These are phyloP conservation scores for Aspergillus pseudonomiae DNA, from an alignment of 2,329 filamentous ascomycete genomes.

Conservation along the genomic window DNA sequence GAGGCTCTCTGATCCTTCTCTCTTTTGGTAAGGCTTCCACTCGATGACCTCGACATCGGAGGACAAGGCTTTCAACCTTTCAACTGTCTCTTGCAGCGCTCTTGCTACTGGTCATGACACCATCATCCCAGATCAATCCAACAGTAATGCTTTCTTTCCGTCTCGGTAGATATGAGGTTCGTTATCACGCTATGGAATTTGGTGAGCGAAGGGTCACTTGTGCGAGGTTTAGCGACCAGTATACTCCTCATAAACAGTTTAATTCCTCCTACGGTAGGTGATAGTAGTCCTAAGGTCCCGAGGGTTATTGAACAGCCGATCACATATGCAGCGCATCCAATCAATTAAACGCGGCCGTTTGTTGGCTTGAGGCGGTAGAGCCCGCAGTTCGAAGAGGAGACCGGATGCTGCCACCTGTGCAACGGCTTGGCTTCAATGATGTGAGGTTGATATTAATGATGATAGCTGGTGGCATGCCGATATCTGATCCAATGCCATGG, in stretches of 20 bases:
- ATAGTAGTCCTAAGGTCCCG: constrained; percentile 53
- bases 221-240: constrained; percentile 52
- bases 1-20: constrained; percentile 50
- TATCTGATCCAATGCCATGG: constrained; percentile 28
- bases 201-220: constrained; percentile 56
- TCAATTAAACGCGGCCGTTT: constrained; percentile 23
- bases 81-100: constrained; percentile 53
- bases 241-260: constrained; percentile 48
- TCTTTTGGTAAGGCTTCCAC: constrained; percentile 51
- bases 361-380: constrained; percentile 28
- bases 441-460: neutral
- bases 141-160: constrained; percentile 52
- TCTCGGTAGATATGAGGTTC: constrained; percentile 21
- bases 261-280: constrained; percentile 54
- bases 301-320: constrained; percentile 16
- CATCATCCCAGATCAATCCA: constrained; percentile 64
- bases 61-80: constrained; percentile 15
- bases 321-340: constrained; percentile 25
- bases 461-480: constrained; percentile 11
- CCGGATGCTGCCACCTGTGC: constrained; percentile 27
- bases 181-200: constrained; percentile 54
- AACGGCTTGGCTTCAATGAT: neutral
- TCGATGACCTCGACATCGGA: constrained; percentile 28
- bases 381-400: constrained; percentile 28
- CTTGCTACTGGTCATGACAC: constrained; percentile 63